Evolutionary conservation across 2,329 filamentous ascomycete species (phyloP).

Genomic region (Aspergillus ochraceoroseus): DNA sequence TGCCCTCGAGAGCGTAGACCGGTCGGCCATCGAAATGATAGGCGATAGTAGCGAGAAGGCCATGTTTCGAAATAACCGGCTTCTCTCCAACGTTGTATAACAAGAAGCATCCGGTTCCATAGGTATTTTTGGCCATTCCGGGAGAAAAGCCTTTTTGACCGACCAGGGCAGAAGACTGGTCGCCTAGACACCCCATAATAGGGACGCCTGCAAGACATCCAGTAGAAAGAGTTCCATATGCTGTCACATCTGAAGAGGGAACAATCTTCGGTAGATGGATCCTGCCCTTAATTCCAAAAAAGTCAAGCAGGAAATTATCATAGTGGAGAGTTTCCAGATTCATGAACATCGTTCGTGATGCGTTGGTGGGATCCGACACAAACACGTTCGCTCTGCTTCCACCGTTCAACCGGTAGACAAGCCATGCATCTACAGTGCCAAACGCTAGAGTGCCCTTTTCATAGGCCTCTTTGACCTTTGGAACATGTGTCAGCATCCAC

Average conservation of each 20-base stretch:
- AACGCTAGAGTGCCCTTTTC: constrained; percentile 70
- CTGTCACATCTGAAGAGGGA: constrained; percentile 66
- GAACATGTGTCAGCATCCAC: constrained; percentile 73
- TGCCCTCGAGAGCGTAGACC: constrained; percentile 77
- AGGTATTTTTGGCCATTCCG: constrained; percentile 83
- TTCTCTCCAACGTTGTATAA: constrained; percentile 81
- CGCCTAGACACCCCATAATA: constrained; percentile 76
- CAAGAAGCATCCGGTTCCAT: constrained; percentile 83
- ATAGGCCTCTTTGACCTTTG: constrained; percentile 66
- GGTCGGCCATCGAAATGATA: constrained; percentile 70
- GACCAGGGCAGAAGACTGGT: constrained; percentile 79
- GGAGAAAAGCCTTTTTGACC: constrained; percentile 79
- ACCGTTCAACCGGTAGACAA: constrained; percentile 74
- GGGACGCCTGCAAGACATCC: constrained; percentile 63
- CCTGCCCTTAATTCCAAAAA: constrained; percentile 72
- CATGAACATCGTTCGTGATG: constrained; percentile 90
- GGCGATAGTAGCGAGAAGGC: constrained; percentile 76
- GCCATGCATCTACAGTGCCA: constrained; percentile 83
- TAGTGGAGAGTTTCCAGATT: constrained; percentile 74
- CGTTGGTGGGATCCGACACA: constrained; percentile 82
- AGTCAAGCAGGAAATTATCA: constrained; percentile 68
- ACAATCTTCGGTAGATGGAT: constrained; percentile 73
- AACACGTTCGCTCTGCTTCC: constrained; percentile 62
- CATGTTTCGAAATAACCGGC: constrained; percentile 77
- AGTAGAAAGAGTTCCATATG: constrained; percentile 62